These are phyloP conservation scores for Helenozyma baotianmanensis DNA, from an alignment of 805 yeast genomes.

Conservation along the genomic window DNA sequence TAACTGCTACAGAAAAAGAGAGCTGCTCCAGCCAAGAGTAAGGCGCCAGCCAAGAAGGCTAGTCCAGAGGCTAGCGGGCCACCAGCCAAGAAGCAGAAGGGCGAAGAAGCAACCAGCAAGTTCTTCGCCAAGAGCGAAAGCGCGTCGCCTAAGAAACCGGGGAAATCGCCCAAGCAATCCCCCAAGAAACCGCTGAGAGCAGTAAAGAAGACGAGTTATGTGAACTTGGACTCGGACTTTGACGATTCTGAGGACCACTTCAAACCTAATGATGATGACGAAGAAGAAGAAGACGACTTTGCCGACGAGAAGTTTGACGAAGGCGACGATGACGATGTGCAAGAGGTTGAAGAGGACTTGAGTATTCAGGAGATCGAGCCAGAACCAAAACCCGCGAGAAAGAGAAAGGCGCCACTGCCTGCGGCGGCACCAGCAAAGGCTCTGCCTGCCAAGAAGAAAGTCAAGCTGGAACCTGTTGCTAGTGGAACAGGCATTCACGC, in stretches of 20 bases:
- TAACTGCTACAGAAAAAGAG: constrained; percentile 1
- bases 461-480: neutral
- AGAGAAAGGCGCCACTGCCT: constrained; percentile 5
- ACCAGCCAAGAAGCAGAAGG: neutral
- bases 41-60: neutral
- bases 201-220: constrained; percentile 8
- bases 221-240: constrained; percentile 14
- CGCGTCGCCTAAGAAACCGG: constrained; percentile 3
- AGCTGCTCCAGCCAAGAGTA: neutral
- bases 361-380: constrained; percentile 13
- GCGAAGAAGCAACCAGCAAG: constrained; percentile 3
- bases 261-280: constrained; percentile 17
- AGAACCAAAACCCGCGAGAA: constrained; percentile 8
- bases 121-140: constrained; percentile 3
- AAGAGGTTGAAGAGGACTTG: constrained; percentile 7
- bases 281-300: constrained; percentile 10
- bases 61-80: neutral
- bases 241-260: constrained; percentile 24
- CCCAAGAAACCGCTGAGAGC: constrained; percentile 5
- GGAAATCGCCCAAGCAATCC: neutral
- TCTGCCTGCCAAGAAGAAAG: constrained; percentile 3
- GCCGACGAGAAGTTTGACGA: constrained; percentile 11
- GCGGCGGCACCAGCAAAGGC: constrained; percentile 6
- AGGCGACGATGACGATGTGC: constrained; percentile 13
- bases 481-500: constrained; percentile 32